Evolutionary conservation across 257 asterid genomes (phyloP).

Genomic region (Solanum rostratum): DNA sequence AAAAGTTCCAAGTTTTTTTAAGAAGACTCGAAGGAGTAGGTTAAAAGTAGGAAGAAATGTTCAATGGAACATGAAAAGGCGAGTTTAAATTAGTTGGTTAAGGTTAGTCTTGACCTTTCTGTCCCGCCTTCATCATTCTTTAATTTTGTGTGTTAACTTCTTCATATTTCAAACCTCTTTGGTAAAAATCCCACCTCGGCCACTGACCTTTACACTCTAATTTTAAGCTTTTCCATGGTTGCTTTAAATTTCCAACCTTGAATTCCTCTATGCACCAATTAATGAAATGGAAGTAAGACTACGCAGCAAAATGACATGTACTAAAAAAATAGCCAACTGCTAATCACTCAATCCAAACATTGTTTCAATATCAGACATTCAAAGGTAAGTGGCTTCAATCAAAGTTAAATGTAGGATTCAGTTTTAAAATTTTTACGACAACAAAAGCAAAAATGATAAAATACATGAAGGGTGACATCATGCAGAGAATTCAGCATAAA

Average conservation of each 20-base stretch:
- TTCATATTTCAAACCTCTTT: too few species aligned
- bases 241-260: conserved; percentile 43
- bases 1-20: too few species aligned
- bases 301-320: not conserved
- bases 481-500: not conserved
- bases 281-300: not conserved
- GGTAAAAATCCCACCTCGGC: too few species aligned
- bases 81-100: too few species aligned
- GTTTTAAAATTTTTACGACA: not conserved
- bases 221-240: not conserved
- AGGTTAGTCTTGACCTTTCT: too few species aligned
- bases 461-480: not conserved
- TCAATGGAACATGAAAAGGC: too few species aligned
- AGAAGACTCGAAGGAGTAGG: too few species aligned
- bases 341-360: not conserved
- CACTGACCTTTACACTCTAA: not conserved
- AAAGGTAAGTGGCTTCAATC: not conserved
- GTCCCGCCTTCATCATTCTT: too few species aligned
- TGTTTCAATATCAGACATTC: not conserved
- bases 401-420: not conserved
- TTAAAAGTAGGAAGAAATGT: too few species aligned
- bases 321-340: not conserved
- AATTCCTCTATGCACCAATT: conserved; percentile 47
- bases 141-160: too few species aligned
- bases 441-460: not conserved